These are phyloP conservation scores for Coemansia sp. DNA, from an alignment of 192 early-diverging fungal genomes.

Conservation along the genomic window DNA sequence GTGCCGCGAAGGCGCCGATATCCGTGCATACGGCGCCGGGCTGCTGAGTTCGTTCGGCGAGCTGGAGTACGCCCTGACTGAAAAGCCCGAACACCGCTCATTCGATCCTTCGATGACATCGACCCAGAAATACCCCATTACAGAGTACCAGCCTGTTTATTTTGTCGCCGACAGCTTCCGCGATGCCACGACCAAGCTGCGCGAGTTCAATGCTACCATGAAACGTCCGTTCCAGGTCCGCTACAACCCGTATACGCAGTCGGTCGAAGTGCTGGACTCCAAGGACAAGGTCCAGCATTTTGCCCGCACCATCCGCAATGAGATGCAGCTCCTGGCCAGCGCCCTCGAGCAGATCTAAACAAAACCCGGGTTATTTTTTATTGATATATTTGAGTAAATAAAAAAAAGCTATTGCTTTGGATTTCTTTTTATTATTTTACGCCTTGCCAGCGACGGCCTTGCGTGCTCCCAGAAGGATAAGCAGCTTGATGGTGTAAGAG, in stretches of 20 bases:
- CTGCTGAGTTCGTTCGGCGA: constrained; percentile 94
- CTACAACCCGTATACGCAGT: constrained; percentile 91
- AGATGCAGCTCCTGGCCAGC: constrained; percentile 72
- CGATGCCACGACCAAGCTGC: constrained; percentile 88
- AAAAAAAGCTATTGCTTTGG: too few species aligned
- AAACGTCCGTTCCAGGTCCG: constrained; percentile 86
- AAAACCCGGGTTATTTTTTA: background rate
- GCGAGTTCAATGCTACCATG: constrained; percentile 76
- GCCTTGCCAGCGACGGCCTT: constrained; percentile 37
- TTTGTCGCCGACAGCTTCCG: constrained; percentile 95
- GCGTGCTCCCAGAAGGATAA: constrained; percentile 48
- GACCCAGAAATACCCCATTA: constrained; percentile 81
- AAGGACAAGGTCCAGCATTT: constrained; percentile 85
- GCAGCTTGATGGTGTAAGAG: constrained; percentile 64
- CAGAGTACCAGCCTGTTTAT: constrained; percentile 92
- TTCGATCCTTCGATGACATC: constrained; percentile 85
- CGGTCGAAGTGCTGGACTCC: constrained; percentile 86
- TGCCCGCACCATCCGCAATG: constrained; percentile 74
- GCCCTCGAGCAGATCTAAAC: constrained; percentile 66
- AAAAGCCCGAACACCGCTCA: constrained; percentile 73
- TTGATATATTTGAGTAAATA: background rate
- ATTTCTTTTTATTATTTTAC: background rate
- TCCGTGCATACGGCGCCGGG: constrained; percentile 91
- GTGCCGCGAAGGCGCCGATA: constrained; percentile 66
- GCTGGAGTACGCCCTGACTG: constrained; percentile 83